Evolutionary conservation across 1,139 yeast genomes (phyloP).

Genomic region (Debaryomyces nepalensis): DNA sequence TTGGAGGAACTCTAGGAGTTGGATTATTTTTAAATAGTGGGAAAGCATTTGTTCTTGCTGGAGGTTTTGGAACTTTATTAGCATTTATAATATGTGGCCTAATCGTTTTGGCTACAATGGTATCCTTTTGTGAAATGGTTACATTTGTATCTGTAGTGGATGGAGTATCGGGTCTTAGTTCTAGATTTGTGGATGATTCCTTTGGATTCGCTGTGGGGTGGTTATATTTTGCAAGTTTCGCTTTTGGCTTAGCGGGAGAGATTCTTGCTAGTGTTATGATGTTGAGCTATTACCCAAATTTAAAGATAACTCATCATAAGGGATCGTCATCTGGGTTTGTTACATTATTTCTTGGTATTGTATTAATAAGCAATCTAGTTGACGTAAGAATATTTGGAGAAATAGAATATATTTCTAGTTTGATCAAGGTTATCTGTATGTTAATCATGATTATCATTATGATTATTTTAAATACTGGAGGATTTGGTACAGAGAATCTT

Average conservation of each 20-base stretch:
- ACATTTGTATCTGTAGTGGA: constrained; percentile 82
- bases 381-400: constrained; percentile 80
- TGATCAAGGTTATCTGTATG: constrained; percentile 61
- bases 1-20: constrained; percentile 87
- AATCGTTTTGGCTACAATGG: constrained; percentile 69
- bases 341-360: constrained; percentile 56
- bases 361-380: constrained; percentile 58
- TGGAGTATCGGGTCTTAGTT: constrained; percentile 75
- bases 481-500: constrained; percentile 49
- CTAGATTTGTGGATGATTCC: constrained; percentile 83
- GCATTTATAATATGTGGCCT: constrained; percentile 73
- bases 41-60: constrained; percentile 74
- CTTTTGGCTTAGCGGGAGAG: constrained; percentile 78
- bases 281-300: constrained; percentile 64
- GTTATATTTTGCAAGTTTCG: constrained; percentile 75
- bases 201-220: constrained; percentile 85
- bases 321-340: constrained; percentile 69
- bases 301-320: constrained; percentile 51
- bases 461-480: constrained; percentile 62
- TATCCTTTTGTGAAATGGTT: constrained; percentile 85
- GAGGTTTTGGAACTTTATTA: constrained; percentile 78
- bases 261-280: constrained; percentile 79
- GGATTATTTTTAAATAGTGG: constrained; percentile 80
- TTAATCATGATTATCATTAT: constrained; percentile 62
- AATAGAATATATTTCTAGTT: constrained; percentile 66